These are phyloP conservation scores for Pestalotiopsis sp. DNA, from an alignment of 2,329 filamentous ascomycete genomes.

Conservation along the genomic window DNA sequence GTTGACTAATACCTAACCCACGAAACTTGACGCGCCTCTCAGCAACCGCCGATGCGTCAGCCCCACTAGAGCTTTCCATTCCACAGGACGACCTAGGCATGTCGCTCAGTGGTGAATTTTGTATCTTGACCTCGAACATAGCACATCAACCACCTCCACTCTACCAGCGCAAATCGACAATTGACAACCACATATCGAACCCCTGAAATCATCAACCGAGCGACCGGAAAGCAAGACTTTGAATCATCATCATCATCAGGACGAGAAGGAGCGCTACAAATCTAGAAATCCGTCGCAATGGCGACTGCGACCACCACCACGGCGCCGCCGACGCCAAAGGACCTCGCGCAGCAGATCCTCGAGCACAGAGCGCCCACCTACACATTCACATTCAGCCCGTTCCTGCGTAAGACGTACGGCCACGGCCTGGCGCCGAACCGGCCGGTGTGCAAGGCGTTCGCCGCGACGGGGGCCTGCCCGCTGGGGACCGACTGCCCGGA, in stretches of 20 bases:
- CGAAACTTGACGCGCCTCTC: not conserved
- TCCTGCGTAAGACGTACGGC: constrained; percentile 80
- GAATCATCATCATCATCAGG: not conserved
- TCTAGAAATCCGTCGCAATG: constrained; percentile 15
- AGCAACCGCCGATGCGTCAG: not conserved
- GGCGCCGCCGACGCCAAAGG: constrained; percentile 25
- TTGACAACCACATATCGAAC: not conserved
- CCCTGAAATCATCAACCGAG: not conserved
- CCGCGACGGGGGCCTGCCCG: constrained; percentile 78
- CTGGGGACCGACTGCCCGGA: constrained; percentile 83
- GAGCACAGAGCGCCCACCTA: constrained; percentile 58
- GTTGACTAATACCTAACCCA: not conserved
- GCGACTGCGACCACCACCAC: constrained; percentile 25
- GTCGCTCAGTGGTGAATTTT: not conserved
- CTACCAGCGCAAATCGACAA: not conserved
- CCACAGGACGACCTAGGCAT: not conserved
- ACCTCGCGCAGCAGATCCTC: constrained; percentile 52
- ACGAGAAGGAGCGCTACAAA: not conserved
- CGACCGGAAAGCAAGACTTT: not conserved
- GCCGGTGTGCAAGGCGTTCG: constrained; percentile 83
- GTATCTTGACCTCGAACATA: constrained; percentile 3
- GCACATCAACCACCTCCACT: constrained; percentile 9
- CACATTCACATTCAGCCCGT: constrained; percentile 83
- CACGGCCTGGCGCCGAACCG: constrained; percentile 80
- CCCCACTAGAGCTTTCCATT: not conserved